A percentile compares a stretch with the other conserved stretches of the same genome.
These are phyloP conservation scores for Oxyria digyna DNA, from an alignment of 148 eudicot genomes.

Conservation along the genomic window DNA sequence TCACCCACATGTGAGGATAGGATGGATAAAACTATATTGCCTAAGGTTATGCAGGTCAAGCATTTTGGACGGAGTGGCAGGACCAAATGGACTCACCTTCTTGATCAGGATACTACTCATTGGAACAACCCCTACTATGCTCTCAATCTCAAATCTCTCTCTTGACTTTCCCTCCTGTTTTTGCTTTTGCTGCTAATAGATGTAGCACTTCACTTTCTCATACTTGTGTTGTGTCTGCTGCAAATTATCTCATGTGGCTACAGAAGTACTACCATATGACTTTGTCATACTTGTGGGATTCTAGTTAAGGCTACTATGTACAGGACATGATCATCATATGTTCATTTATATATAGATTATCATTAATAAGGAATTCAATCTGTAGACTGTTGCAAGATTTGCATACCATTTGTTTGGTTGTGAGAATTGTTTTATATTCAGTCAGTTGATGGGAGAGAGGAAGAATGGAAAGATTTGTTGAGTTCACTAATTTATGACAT, in stretches of 20 bases:
- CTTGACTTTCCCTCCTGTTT: background rate
- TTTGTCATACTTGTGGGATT: too few species aligned
- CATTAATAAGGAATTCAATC: background rate
- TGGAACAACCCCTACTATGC: slow-evolving; percentile 86
- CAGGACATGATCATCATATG: background rate
- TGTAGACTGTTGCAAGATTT: background rate
- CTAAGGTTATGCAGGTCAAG: slow-evolving; percentile 94
- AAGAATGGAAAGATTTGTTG: background rate
- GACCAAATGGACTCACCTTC: slow-evolving; percentile 97
- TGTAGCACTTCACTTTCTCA: too few species aligned
- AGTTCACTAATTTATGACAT: too few species aligned
- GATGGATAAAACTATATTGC: slow-evolving; percentile 73
- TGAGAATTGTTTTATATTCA: background rate
- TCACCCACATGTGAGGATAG: slow-evolving; percentile 88
- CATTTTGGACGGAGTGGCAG: slow-evolving; percentile 95
- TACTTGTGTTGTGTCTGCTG: too few species aligned
- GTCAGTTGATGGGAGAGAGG: background rate
- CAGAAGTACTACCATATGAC: too few species aligned
- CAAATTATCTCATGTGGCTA: too few species aligned
- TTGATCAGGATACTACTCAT: slow-evolving; percentile 76
- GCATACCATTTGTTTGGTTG: background rate
- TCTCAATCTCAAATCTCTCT: slow-evolving; percentile 5
- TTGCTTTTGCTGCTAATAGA: background rate
- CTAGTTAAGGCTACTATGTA: background rate
- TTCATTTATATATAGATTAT: background rate